Evolutionary conservation across 1,139 yeast genomes (phyloP), one percentile per base, ranked within the genome.

Genomic region (Kluyveromyces sp.): DNA sequence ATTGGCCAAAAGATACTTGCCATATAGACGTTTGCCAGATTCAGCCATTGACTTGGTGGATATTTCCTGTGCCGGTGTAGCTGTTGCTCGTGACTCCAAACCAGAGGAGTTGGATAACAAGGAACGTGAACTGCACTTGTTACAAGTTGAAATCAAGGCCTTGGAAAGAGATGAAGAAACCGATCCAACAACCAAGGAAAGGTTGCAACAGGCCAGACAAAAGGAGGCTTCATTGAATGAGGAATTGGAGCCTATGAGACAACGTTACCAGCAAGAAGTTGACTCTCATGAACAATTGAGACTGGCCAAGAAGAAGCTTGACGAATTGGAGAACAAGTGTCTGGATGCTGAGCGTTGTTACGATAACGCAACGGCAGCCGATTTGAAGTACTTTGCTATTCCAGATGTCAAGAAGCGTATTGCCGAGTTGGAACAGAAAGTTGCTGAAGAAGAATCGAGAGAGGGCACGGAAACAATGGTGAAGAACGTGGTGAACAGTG

Each of bases 1-100:
- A 66, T 73, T 94, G 58, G 98, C 98, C 31, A 85, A 95, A 41
- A 78, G 98, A 57, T 92, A 92, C 64, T 77, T 92, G 58, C 95
- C 98, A 4, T 90, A 90, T 71, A 81, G 98, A 69, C 86, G 94
- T 63, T 75, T 94, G 57, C 99, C 99, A 4, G 99, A 92, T 66
- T 87, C 96, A 21, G 99, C 99, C 1, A 95, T 92, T 52, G 99
- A 92, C 68, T 74, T 92, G 59, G 88, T 92, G 55, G 99, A 92
- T 71, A 97, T 92, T 65, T 79, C 97, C 7, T 95, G 97, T 45
- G 98, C 98, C 2, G 81, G 95, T 48, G 98, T 92, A 42, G 97
- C 97, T 1, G 98, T 92, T 45, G 96, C 97, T 3, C 81, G 98
- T 67, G 98, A 92, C 64, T 90, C 97, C 3, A 88, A 88, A 65